Evolutionary conservation across 1,139 yeast genomes (phyloP).

Genomic region (Magnusiomyces tetraspermus): DNA sequence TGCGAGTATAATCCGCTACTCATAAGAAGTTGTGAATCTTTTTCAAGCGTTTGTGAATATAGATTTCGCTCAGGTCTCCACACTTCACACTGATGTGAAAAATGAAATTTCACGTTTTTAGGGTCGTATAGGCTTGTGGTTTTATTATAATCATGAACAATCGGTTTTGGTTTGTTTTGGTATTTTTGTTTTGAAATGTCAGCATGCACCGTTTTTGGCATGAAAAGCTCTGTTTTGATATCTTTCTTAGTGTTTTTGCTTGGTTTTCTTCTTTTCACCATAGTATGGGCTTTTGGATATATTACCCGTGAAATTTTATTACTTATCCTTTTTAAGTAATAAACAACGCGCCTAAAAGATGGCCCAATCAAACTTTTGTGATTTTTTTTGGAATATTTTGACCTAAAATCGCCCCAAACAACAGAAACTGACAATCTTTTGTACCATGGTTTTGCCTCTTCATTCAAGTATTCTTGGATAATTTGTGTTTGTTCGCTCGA

Average conservation of each 20-base stretch:
- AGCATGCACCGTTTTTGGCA: too few relatives aligned
- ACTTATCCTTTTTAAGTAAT: not conserved
- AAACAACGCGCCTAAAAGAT: not conserved
- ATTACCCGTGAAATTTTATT: not conserved
- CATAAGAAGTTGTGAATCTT: not conserved
- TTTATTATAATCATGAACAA: not conserved
- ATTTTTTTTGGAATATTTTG: not conserved
- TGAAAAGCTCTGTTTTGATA: too few relatives aligned
- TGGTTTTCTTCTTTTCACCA: too few relatives aligned
- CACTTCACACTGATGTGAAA: slow-evolving; percentile 11
- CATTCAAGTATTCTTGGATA: not conserved
- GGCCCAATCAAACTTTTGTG: not conserved
- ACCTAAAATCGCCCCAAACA: not conserved
- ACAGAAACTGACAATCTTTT: not conserved
- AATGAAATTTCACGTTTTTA: slow-evolving; percentile 1
- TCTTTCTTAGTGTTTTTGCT: too few relatives aligned
- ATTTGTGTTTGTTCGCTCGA: not conserved
- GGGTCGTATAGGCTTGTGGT: not conserved
- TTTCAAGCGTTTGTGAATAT: not conserved
- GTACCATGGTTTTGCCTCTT: not conserved
- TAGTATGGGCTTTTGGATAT: not conserved
- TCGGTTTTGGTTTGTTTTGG: too few relatives aligned
- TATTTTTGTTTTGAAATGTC: too few relatives aligned
- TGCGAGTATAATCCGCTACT: slow-evolving; percentile 18
- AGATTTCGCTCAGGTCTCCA: not conserved